Evolutionary conservation across 495 filamentous ascomycete species (phyloP), one percentile per base, ranked within the genome.

Genomic region (Bryoglossum gracile): DNA sequence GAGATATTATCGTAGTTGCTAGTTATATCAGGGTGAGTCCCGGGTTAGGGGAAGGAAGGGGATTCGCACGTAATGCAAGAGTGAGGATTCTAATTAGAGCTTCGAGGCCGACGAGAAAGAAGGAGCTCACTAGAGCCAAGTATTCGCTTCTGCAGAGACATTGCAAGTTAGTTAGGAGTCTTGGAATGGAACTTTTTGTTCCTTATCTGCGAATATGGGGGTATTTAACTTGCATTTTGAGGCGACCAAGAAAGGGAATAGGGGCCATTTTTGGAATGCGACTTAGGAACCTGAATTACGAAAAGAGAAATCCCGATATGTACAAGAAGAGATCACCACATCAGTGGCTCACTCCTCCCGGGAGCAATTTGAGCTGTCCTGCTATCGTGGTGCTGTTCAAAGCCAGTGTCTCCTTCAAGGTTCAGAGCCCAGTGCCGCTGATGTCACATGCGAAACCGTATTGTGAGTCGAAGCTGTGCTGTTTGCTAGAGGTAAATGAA

Each of bases 71-170:
- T 32, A 98, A 76, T 43, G 86, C 85, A 42, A 95, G 80, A 2
- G 92, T 97, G 42, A 95, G 81, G n/a, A 95, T 65, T 48, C 90
- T 77, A 53, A 95, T 82, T 43, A 94, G 57, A 22, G 76, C 80
- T 65, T 97, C 92, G 32, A 94, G 70, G 37, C 81, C 71, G 34
- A 96, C 79, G 28, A 97, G 75, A 26, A 87, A 57, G 55, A 98
- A 80, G 13, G 90, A 95, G 34, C 78, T 80, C 33, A 89, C 66
- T 34, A 98, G 80, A 32, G 88, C 87, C 50, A 88, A 64, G 71
- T 97, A 96, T 67, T 98, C 90, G 22, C 30, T 35, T 36, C 59
- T 62, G 18, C 10, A 16, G n/a, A n/a, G n/a, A n/a, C n/a, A n/a
- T n/a, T n/a, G n/a, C n/a, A n/a, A n/a, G n/a, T n/a, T n/a, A n/a